phyloP scores from a whole-genome alignment of 2,329 filamentous ascomycete species.

The Raffaelea ambrosiae region DNA sequence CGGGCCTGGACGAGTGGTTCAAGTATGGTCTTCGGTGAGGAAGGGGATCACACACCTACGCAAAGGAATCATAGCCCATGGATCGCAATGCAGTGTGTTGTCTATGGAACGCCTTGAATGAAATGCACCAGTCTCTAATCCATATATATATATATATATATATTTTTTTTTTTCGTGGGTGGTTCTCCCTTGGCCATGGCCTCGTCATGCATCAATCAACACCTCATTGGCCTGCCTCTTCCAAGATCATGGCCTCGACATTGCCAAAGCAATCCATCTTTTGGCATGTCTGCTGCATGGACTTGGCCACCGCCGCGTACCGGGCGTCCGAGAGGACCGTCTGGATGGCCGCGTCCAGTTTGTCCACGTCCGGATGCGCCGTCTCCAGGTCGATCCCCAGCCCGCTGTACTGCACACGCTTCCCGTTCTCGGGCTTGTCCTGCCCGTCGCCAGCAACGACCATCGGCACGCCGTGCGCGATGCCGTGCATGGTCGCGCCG shows the following conservation, averaged over 20 bases:
- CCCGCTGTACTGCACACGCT: constrained; percentile 23
- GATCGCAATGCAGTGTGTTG: too few species aligned
- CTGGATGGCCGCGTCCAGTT: constrained; percentile 20
- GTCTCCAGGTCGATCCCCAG: constrained; percentile 23
- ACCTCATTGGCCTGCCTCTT: not conserved
- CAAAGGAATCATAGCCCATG: not conserved
- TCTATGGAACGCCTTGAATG: too few species aligned
- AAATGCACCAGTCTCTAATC: too few species aligned
- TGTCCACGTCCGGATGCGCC: constrained; percentile 17
- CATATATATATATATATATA: too few species aligned
- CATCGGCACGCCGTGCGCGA: constrained; percentile 30
- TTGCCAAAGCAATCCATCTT: constrained; percentile 21
- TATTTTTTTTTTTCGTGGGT: too few species aligned
- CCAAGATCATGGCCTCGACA: constrained; percentile 15
- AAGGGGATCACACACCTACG: not conserved
- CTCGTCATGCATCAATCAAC: too few species aligned
- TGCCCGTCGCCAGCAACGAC: constrained; percentile 30
- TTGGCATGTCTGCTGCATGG: constrained; percentile 20
- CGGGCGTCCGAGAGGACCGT: constrained; percentile 17
- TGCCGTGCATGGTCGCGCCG: constrained; percentile 30
- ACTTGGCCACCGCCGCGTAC: constrained; percentile 14
- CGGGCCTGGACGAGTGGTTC: not conserved
- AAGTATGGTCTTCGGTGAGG: not conserved
- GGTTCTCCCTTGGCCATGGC: too few species aligned
- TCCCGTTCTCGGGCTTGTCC: constrained; percentile 30